These are phyloP conservation scores for Talinum fruticosum DNA, from an alignment of 148 eudicot species.

Conservation along the genomic window DNA sequence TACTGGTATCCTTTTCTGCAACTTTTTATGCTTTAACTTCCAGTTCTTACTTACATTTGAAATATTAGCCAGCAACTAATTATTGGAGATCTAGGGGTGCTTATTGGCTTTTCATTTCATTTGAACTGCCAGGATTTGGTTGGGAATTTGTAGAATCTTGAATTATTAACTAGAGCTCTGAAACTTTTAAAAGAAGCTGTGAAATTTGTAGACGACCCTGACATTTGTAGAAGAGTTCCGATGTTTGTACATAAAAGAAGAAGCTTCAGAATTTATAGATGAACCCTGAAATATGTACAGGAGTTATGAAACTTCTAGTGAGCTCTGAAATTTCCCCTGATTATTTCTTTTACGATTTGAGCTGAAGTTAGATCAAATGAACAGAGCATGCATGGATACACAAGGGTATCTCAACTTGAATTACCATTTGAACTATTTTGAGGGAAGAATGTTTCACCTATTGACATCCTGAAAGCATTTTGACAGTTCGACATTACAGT, in stretches of 20 bases:
- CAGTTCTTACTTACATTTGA: no score
- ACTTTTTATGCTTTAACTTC: no score
- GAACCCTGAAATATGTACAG: not conserved
- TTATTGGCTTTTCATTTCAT: not conserved
- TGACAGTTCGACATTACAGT: no score
- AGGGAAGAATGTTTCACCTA: not conserved
- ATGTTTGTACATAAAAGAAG: not conserved
- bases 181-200: not conserved
- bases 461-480: no score
- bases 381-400: not conserved
- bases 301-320: not conserved
- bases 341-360: not conserved
- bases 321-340: not conserved
- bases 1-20: no score
- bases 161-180: not conserved
- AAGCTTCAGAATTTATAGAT: no score
- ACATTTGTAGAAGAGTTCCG: not conserved
- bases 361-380: not conserved
- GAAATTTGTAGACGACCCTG: not conserved
- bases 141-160: not conserved
- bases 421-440: not conserved
- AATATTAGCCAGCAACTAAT: no score
- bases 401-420: not conserved
- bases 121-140: not conserved
- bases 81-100: not conserved